A percentile compares a stretch with the other conserved stretches of the same genome.
Conservation (phyloP, 2,329 filamentous ascomycete species). For the Microdochium paspali region DNA sequence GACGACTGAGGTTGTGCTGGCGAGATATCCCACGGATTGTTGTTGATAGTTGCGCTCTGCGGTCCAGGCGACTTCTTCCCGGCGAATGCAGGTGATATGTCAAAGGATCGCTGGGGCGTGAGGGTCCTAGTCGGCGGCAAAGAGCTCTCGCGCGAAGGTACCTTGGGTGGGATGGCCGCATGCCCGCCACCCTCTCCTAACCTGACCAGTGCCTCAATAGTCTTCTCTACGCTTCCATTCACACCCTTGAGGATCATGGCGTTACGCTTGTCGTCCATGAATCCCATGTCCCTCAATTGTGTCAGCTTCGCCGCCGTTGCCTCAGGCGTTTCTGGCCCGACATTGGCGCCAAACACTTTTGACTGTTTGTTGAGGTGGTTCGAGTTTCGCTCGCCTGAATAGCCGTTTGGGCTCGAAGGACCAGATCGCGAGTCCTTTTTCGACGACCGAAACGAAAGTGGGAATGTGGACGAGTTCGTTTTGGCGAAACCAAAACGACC, state of each 20-base stretch:
- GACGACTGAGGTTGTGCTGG: conserved; percentile 50
- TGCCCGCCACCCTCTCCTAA: conserved; percentile 60
- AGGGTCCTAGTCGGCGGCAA: conserved; percentile 41
- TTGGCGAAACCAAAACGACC: conserved; percentile 48
- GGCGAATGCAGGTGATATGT: conserved; percentile 14
- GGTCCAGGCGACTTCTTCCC: conserved; percentile 8
- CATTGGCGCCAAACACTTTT: conserved; percentile 58
- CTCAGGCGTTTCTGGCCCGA: conserved; percentile 43
- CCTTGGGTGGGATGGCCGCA: conserved; percentile 22
- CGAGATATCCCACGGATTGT: conserved; percentile 59
- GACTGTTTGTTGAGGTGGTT: conserved; percentile 52
- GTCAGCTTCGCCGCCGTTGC: conserved; percentile 68
- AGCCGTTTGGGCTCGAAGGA: conserved; percentile 22
- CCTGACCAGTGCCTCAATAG: conserved; percentile 75
- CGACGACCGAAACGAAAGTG: conserved; percentile 44
- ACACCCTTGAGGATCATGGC: conserved; percentile 71
- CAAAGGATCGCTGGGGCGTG: conserved; percentile 37
- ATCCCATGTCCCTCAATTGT: conserved; percentile 83
- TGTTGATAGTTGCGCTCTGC: conserved; percentile 20
- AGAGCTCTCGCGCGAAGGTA: conserved; percentile 37
- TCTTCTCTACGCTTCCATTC: conserved; percentile 75
- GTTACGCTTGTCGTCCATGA: conserved; percentile 74
- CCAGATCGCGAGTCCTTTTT: conserved; percentile 38
- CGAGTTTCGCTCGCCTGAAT: conserved; percentile 22
- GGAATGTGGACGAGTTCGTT: conserved; percentile 59